Base-by-base conservation (phyloP, 106 monocot genomes). In the Alisma plantagoaquatica region DNA sequence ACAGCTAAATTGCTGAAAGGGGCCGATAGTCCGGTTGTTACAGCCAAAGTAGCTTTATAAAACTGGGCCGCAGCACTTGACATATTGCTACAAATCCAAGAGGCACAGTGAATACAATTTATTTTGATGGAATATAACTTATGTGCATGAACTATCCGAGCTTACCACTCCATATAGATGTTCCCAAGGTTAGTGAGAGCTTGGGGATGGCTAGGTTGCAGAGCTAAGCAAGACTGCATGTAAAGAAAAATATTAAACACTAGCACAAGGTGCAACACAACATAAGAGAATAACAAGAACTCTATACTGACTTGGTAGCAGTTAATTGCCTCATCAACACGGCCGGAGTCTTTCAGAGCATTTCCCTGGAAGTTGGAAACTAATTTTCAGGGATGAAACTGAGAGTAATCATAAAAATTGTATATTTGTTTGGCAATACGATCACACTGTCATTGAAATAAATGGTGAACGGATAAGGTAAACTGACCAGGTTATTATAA, bases 141-240 rank as follows among this genome's bases (percentile, higher is more conserved):
- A n/a, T n/a, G n/a, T n/a, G n/a, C n/a, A n/a, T n/a, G n/a, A n/a
- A n/a, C n/a, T n/a, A n/a, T n/a, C n/a, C n/a, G n/a, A n/a, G n/a
- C n/a, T n/a, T n/a, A n/a, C 82, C 87, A 78, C 57, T 87, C 87
- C 82, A 82, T 78, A 32, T 94, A 88, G 31, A 94, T 81, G 53
- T 94, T 94, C 32, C 94, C 94, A 55, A 94, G 70, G 61, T 94
- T 94, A 26, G 94, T 88, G 48, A 94, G 80, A 52, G 94, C 87
- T 58, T 94, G 88, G 32, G 94, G 94, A 31, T 94, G 94, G 60
- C 65, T 84, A 42, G 83, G 77, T 77, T 88, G 94, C 17, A 94
- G 55, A 10, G 77, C 65, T 51, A 94, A 77, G 57, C 94, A 94
- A 43, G 83, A 77, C 94, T 94, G 52, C 51, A n/a, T n/a, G n/a